phyloP scores from a whole-genome alignment of 2,329 filamentous ascomycete species.

The Sporothrix dimorphospora region DNA sequence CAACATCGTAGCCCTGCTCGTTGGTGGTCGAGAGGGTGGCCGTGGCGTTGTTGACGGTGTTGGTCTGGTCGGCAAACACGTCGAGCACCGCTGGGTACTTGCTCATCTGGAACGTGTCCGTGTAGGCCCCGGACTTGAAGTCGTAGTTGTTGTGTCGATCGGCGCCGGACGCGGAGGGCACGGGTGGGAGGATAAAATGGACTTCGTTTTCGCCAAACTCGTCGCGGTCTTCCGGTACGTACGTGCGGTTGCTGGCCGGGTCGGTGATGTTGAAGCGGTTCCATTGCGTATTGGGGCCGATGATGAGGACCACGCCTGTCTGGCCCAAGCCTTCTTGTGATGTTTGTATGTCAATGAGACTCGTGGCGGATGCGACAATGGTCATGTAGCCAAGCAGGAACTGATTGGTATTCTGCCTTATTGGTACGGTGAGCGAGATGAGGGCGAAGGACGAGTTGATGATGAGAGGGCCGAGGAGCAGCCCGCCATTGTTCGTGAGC shows the following conservation, averaged over 20 bases:
- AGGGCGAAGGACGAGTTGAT: conserved; percentile 75
- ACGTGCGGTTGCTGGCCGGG: conserved; percentile 53
- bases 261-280: conserved; percentile 62
- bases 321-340: conserved; percentile 71
- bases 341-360: conserved; percentile 63
- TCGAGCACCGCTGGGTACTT: conserved; percentile 65
- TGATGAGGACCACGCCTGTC: conserved; percentile 70
- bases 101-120: conserved; percentile 59
- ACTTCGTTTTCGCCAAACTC: conserved; percentile 51
- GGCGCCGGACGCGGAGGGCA: conserved; percentile 39
- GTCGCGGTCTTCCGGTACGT: conserved; percentile 42
- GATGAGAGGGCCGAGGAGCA: conserved; percentile 76
- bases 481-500: conserved; percentile 56
- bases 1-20: conserved; percentile 69
- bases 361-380: conserved; percentile 68
- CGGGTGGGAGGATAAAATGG: conserved; percentile 64
- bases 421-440: conserved; percentile 78
- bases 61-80: conserved; percentile 57
- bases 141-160: conserved; percentile 56
- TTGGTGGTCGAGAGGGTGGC: conserved; percentile 70
- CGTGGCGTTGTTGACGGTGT: conserved; percentile 67
- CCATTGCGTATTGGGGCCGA: conserved; percentile 67
- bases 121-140: conserved; percentile 47
- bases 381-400: conserved; percentile 84
- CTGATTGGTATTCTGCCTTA: conserved; percentile 66